Base-by-base conservation (phyloP, 805 yeast species). In the Lachancea meyersii region DNA sequence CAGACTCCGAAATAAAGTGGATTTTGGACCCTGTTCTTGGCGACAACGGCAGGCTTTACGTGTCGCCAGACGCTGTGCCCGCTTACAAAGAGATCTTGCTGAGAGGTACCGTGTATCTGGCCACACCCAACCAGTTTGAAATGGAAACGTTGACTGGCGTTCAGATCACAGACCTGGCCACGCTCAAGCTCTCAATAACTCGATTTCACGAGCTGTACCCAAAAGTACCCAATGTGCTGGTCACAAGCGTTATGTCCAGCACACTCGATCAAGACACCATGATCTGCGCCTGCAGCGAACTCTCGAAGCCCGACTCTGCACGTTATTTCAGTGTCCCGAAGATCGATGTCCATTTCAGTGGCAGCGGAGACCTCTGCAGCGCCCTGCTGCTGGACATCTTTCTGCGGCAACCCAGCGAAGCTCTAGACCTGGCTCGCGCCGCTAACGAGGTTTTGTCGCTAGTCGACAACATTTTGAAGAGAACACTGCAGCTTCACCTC, bases 21-120 rank as follows among this genome's bases (percentile, higher is more conserved):
- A 71, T 89, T 4, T 59, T 91, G 38, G 97, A 91, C 60, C 97
- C 97, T 1, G 93, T 91, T 1, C 65, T 91, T 59, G 97, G 97
- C 10, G 97, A 91, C 57, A 82, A 86, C 52, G 96, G 96, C 1
- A 72, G 69, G 44, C 62, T 88, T 3, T 91, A 91, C 58, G 96
- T 91, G 1, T 72, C 72, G 45, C 73, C 71, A 41, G 72, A 66
- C 10, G 71, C 80, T 20, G 66, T 82, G 0, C 76, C 76, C 0
- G 60, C 71, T 1, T 82, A 81, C 54, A 66, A 68, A 50, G 48
- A 67, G 10, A 63, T 80, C n/a, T 57, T 82, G 27, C 41, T 44
- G 10, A 55, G 63, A 4, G 74, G 73, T 2, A 44, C 51, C 17
- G 72, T 83, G 1, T 68, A 69, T 32, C 52, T 82, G 28, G 72